These are phyloP conservation scores for Pseudogymnoascus sp. DNA, from an alignment of 2,329 filamentous ascomycete species.

Conservation along the genomic window DNA sequence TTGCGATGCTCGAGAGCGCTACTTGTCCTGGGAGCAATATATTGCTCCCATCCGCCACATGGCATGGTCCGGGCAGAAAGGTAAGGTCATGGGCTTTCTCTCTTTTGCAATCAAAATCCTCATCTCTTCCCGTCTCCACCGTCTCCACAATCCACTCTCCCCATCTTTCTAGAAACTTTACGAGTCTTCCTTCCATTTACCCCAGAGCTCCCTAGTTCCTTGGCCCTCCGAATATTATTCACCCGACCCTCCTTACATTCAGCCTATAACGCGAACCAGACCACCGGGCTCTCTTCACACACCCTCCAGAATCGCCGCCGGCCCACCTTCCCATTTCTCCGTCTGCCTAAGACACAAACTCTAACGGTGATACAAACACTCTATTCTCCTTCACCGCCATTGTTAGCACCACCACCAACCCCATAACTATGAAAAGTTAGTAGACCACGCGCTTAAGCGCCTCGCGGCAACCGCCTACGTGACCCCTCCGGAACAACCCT, in stretches of 20 bases:
- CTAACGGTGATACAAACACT: background rate
- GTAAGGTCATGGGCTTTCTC: constrained; percentile 2
- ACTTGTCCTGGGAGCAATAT: background rate
- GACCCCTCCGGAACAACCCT: background rate
- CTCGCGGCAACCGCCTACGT: background rate
- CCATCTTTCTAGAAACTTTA: background rate
- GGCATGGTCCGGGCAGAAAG: background rate
- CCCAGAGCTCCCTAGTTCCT: background rate
- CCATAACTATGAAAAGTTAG: background rate
- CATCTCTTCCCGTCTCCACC: background rate
- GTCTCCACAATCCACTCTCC: background rate
- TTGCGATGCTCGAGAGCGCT: background rate
- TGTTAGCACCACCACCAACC: background rate
- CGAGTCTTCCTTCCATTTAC: background rate
- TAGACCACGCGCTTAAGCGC: background rate
- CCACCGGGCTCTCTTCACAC: background rate
- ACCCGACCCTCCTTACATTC: background rate
- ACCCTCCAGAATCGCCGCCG: background rate
- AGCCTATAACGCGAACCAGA: background rate
- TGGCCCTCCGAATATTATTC: background rate
- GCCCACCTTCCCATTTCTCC: background rate
- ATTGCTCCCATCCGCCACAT: background rate
- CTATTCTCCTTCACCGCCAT: background rate
- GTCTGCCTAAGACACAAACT: background rate
- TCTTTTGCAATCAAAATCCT: background rate